Conservation (phyloP, 352 stramenopile species). For the Phytophthora macrochlamydospora region DNA sequence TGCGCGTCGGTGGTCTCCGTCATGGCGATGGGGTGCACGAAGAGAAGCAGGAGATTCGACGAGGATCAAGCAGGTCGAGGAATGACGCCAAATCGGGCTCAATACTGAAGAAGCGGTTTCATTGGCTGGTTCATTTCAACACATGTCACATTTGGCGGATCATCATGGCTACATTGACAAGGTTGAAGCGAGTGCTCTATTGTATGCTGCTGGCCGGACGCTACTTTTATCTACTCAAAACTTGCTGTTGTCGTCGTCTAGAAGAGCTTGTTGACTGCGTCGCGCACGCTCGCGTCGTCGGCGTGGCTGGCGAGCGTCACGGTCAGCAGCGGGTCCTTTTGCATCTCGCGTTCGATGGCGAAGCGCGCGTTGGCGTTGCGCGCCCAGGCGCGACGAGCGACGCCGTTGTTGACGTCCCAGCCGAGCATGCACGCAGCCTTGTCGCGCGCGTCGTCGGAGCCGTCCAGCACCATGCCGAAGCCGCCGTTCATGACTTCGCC, state of each 20-base stretch:
- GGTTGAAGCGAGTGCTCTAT: not conserved
- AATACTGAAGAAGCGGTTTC: not conserved
- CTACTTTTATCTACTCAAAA: not conserved
- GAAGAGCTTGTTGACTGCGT: conserved; percentile 53
- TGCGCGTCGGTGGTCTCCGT: conserved; percentile 27
- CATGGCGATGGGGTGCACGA: conserved; percentile 4
- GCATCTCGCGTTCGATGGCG: conserved; percentile 85
- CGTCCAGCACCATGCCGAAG: conserved; percentile 89
- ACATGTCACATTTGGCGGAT: too few relatives aligned
- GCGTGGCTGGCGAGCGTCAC: conserved; percentile 60
- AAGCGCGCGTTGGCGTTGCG: conserved; percentile 87
- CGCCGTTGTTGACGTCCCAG: conserved; percentile 92
- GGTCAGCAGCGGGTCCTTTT: conserved; percentile 70
- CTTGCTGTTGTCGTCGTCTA: conserved; percentile 9
- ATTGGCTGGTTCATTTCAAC: too few relatives aligned
- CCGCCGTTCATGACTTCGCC: conserved; percentile 90
- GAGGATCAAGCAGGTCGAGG: not conserved
- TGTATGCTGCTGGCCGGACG: not conserved
- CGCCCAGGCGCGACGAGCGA: conserved; percentile 79
- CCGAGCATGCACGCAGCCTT: conserved; percentile 81
- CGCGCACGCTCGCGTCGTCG: conserved; percentile 47
- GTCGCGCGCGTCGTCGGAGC: conserved; percentile 60
- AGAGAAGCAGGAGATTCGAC: not conserved
- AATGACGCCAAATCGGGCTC: not conserved
- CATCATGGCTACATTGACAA: too few relatives aligned